Conservation (phyloP, 2,329 filamentous ascomycete species). For the Cladosporium sp. region DNA sequence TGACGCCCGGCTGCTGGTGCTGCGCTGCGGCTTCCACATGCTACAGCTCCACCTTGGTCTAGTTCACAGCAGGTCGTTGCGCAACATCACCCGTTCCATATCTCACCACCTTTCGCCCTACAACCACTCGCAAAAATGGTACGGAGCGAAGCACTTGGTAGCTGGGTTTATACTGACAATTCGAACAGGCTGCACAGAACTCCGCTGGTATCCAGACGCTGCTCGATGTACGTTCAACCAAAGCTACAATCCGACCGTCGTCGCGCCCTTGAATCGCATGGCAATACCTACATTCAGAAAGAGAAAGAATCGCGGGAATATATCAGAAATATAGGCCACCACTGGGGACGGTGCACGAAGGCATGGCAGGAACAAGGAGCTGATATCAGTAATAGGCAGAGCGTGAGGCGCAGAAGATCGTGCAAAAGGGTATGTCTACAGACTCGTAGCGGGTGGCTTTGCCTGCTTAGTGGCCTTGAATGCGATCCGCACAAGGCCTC, state of each 20-base stretch:
- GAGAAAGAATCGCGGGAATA: too few species aligned
- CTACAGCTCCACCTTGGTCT: background rate
- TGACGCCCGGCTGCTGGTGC: background rate
- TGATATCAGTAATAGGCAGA: conserved; percentile 66
- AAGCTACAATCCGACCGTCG: background rate
- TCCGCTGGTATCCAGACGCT: conserved; percentile 97
- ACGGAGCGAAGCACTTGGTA: background rate
- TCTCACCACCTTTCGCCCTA: background rate
- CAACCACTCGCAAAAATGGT: background rate
- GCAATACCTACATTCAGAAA: background rate
- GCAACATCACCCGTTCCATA: background rate
- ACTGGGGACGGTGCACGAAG: background rate
- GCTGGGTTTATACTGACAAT: background rate
- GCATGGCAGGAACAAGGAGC: conserved; percentile 16
- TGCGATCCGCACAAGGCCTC: background rate
- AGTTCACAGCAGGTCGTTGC: background rate
- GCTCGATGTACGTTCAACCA: conserved; percentile 71
- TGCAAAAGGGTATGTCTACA: conserved; percentile 72
- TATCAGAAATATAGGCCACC: background rate
- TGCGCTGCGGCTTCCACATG: background rate
- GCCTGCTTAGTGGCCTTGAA: background rate
- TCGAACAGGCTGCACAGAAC: conserved; percentile 84
- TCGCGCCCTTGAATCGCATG: background rate
- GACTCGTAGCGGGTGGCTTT: background rate
- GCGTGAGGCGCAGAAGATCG: conserved; percentile 97